phyloP scores from a whole-genome alignment of 257 asterid species.

The Nicotiana benthamiana region DNA sequence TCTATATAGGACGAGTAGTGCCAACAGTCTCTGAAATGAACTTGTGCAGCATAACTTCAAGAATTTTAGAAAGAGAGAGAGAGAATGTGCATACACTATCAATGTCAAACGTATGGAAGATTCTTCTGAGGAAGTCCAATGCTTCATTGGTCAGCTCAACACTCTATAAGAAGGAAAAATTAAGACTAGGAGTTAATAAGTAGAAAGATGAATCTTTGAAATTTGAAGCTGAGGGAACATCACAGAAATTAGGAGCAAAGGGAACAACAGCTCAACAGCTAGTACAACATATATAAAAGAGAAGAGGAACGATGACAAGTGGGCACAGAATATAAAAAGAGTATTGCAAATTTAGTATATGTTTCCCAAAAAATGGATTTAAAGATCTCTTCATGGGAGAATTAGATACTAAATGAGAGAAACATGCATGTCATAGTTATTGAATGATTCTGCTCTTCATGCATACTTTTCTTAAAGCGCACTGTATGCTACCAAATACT shows the following conservation, averaged over 20 bases:
- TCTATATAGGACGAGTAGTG: neutral
- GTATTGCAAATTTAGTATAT: neutral
- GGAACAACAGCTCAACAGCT: neutral
- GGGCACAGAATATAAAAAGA: neutral
- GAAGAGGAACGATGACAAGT: neutral
- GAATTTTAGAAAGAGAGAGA: neutral
- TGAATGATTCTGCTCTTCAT: neutral
- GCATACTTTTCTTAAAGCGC: neutral
- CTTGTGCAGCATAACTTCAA: neutral
- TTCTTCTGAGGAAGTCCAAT: constrained; percentile 64
- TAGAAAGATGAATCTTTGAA: neutral
- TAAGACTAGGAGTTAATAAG: neutral
- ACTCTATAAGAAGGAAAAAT: constrained; percentile 40
- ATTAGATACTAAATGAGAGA: neutral
- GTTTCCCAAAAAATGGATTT: neutral
- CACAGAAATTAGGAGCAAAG: neutral
- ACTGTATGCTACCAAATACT: neutral
- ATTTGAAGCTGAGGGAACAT: neutral
- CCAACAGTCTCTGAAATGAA: neutral
- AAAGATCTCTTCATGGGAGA: neutral
- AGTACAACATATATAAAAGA: too few relatives aligned
- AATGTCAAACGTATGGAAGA: constrained; percentile 64
- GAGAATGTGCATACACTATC: constrained; percentile 58
- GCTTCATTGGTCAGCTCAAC: constrained; percentile 91
- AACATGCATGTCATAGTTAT: neutral